Conservation (phyloP, 2,329 filamentous ascomycete genomes). For the Xylariaceae sp. region DNA sequence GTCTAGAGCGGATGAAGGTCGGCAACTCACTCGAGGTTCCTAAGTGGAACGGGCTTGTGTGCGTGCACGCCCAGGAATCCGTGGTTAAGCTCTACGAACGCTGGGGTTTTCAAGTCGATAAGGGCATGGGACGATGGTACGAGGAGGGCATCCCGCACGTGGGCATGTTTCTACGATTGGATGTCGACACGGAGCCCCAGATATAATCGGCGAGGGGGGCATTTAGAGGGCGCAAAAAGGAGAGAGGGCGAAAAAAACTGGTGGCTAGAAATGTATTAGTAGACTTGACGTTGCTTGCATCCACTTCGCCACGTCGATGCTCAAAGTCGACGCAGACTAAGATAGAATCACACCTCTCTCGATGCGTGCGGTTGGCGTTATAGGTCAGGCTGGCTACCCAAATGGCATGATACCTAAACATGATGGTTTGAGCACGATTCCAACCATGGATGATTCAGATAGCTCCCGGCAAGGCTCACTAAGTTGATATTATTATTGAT, state of each 20-base stretch:
- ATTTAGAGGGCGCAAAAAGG: background rate
- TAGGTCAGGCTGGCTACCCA: background rate
- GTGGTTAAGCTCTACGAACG: constrained; percentile 63
- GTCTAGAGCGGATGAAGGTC: constrained; percentile 43
- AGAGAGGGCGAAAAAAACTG: background rate
- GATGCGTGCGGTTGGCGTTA: background rate
- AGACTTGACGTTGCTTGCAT: background rate
- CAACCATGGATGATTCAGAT: constrained; percentile 5
- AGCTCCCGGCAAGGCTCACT: constrained; percentile 5
- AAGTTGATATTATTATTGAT: constrained; percentile 2
- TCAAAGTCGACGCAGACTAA: background rate
- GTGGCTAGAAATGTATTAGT: background rate
- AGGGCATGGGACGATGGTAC: constrained; percentile 69
- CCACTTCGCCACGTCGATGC: background rate
- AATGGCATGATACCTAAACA: background rate
- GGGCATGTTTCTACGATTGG: constrained; percentile 66
- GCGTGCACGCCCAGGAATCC: constrained; percentile 72
- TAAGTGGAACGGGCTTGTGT: constrained; percentile 69
- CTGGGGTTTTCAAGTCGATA: constrained; percentile 71
- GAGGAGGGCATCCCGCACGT: constrained; percentile 84
- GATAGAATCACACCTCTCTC: background rate
- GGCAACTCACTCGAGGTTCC: constrained; percentile 41
- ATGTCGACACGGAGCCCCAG: constrained; percentile 27
- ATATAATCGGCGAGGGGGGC: constrained; percentile 12
- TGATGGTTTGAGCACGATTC: background rate